Percentiles rank a stretch among this genome's conserved stretches.
Conservation (phyloP, 2,329 filamentous ascomycete genomes). For the Nothophaeocryptopus gaeumannii region DNA sequence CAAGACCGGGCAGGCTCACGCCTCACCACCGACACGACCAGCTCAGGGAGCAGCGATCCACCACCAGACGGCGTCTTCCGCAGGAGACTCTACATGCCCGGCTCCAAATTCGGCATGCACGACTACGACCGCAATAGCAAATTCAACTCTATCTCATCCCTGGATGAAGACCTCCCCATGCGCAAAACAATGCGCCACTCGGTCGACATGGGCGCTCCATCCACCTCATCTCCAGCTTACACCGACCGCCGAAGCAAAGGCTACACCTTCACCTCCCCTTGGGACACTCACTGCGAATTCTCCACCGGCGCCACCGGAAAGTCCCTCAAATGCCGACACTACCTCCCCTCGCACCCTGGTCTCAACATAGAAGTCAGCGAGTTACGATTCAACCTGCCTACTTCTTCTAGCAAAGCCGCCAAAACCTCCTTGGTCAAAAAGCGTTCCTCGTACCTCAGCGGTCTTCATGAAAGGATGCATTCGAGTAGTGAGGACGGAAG, state of each 20-base stretch:
- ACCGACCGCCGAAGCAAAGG: conserved; percentile 53
- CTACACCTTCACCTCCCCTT: conserved; percentile 80
- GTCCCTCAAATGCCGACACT: conserved; percentile 34
- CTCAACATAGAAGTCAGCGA: conserved; percentile 64
- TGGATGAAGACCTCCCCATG: conserved; percentile 13
- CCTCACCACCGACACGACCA: conserved; percentile 28
- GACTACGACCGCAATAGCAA: conserved; percentile 39
- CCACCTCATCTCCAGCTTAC: conserved; percentile 21
- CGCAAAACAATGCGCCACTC: conserved; percentile 16
- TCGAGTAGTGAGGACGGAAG: conserved; percentile 15
- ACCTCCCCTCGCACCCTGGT: conserved; percentile 33
- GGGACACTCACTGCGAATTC: conserved; percentile 86
- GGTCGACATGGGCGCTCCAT: conserved; percentile 9
- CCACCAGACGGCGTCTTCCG: conserved; percentile 40
- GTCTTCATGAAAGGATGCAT: conserved; percentile 12
- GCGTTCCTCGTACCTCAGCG: conserved; percentile 26
- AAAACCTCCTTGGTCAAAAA: conserved; percentile 31
- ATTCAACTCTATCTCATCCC: conserved; percentile 7
- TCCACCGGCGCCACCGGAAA: conserved; percentile 72
- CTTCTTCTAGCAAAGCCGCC: conserved; percentile 37
- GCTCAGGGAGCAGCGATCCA: conserved; percentile 24
- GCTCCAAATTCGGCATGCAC: conserved; percentile 39
- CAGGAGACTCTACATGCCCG: conserved; percentile 50
- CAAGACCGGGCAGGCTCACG: conserved; percentile 27
- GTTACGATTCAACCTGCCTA: conserved; percentile 83